A percentile compares a stretch with the other conserved stretches of the same genome.
Evolutionary conservation across 345 rosid genomes (phyloP).

Genomic region (Pistacia atlantica): DNA sequence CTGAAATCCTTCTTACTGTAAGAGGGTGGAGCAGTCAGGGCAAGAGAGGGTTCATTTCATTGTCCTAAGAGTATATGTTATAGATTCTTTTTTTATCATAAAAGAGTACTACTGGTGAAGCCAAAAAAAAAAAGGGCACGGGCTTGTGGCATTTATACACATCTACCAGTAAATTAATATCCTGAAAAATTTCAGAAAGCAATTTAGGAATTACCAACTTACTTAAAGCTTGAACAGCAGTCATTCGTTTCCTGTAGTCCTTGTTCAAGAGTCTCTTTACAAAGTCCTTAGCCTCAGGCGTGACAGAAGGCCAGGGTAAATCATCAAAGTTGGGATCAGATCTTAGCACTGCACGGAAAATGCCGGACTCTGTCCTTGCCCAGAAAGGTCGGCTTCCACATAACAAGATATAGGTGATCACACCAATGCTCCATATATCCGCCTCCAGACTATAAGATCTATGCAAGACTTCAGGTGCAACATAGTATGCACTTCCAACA

Average conservation of each 20-base stretch:
- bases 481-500: constrained; percentile 87
- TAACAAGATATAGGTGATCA: constrained; percentile 73
- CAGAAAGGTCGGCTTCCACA: constrained; percentile 90
- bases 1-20: too few relatives aligned
- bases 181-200: neutral
- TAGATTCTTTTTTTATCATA: neutral
- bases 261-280: constrained; percentile 85
- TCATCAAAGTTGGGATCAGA: constrained; percentile 77
- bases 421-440: constrained; percentile 91
- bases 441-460: constrained; percentile 82
- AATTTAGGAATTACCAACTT: constrained; percentile 33
- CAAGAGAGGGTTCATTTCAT: neutral
- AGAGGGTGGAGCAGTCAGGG: neutral
- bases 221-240: constrained; percentile 85
- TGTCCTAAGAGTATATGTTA: neutral
- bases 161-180: neutral
- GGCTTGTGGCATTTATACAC: constrained; percentile 1
- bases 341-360: constrained; percentile 79
- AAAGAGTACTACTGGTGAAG: neutral
- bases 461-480: constrained; percentile 88
- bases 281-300: constrained; percentile 79
- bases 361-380: constrained; percentile 90
- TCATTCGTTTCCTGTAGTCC: constrained; percentile 83
- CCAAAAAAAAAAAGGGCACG: neutral
- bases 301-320: constrained; percentile 75